Evolutionary conservation across 176 grass and related monocot genomes (phyloP), one percentile per base, ranked within the genome.

Genomic region (Avena sativa): DNA sequence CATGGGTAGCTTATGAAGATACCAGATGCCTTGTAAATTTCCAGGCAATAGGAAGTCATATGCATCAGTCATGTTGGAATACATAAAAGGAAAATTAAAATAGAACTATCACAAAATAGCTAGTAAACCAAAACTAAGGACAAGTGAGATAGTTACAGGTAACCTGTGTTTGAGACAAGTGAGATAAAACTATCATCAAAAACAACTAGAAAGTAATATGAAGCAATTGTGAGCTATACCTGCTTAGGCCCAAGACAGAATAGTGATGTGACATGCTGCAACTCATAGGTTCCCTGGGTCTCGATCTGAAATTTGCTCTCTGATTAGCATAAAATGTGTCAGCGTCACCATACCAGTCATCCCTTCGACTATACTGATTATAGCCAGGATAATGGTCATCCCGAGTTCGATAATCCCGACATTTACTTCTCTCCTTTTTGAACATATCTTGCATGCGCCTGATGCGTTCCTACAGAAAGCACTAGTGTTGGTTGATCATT

Each of bases 361-460:
- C 74, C 79, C 87, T 97, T 90, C 43, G 87, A 77, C 55, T 86
- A 73, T 84, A 76, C 63, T 97, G 95, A 89, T 91, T 80, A 73
- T 81, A 79, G 81, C 38, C 77, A 59, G 92, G 78, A 81, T 86
- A 77, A 63, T 85, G 67, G 56, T 69, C 72, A 36, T 86, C 90
- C 86, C 79, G 84, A 50, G 79, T 75, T 48, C 88, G 82, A 86
- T 93, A 85, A 55, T 91, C 88, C 81, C 67, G 81, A 16, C 82
- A 87, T 76, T 96, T 96, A 71, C 78, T 85, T 82, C 94, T 92
- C 82, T 96, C 94, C 85, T 85, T 93, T 71, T 87, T 87, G 62
- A 96, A 96, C 67, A 89, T 88, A 67, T 85, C 83, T 82, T 96
- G 94, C 94, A 93, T 91, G 51, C 57, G 85, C 52, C 83, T 84